Conservation (phyloP, 2,329 filamentous ascomycete species). For the Diplodia seriata region DNA sequence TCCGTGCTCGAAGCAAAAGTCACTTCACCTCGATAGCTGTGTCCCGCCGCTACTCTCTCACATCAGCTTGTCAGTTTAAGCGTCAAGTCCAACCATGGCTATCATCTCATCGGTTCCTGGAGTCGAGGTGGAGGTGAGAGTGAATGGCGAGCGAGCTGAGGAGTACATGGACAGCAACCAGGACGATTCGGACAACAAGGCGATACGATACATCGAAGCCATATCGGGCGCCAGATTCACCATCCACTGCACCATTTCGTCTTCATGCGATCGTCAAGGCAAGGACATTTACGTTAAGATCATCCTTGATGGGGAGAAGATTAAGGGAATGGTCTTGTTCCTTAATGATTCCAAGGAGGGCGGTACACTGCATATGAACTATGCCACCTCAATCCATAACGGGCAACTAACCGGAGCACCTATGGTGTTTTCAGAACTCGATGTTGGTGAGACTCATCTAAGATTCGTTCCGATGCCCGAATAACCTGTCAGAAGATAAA, state of each 20-base stretch:
- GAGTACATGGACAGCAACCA: neutral
- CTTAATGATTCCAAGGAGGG: neutral
- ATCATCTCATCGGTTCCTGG: neutral
- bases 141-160: neutral
- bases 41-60: neutral
- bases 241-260: neutral
- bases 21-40: neutral
- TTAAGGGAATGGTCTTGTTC: too few species aligned
- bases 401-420: neutral
- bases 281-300: fast-evolving
- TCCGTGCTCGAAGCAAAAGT: neutral
- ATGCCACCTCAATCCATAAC: neutral
- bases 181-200: neutral
- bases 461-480: neutral
- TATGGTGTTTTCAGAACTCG: neutral
- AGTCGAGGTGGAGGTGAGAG: neutral
- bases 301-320: neutral
- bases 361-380: neutral
- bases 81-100: neutral
- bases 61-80: neutral
- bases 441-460: neutral
- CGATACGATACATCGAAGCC: neutral
- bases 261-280: neutral
- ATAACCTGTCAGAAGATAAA: too few species aligned
- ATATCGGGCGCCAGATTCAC: neutral